Evolutionary conservation across 2,329 filamentous ascomycete genomes (phyloP), one percentile per base, ranked within the genome.

Genomic region (Apiospora rasikravindrae): DNA sequence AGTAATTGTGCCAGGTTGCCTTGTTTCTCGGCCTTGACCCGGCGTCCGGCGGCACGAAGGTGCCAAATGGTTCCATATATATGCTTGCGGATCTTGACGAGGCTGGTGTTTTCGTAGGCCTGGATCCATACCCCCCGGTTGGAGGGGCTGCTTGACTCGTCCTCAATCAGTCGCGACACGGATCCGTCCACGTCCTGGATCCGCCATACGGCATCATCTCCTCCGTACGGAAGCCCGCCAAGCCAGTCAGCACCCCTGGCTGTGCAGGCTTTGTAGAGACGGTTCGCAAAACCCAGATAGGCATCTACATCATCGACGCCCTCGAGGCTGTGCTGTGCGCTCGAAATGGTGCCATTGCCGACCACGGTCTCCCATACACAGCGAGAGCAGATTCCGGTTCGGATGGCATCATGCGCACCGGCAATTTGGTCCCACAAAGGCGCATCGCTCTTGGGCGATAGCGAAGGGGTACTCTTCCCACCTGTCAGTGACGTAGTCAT

Each of bases 281-380:
- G 57, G 22, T 64, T 19, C 22, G 33, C 33, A 22, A 64, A 64
- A 11, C 57, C 19, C 2, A 64, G 29, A n/a, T 64, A 40, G 29
- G 33, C 57, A 64, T 64, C 57, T 19, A 64, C 33, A 33, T 64
- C 57, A 1, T 40, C 22, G 33, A 64, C 33, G 10, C 33, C 57
- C 19, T 64, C 29, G 22, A 64, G 57, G 11, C 19, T 40, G 33
- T 64, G 57, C 57, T 40, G n/a, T 0, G 57, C 57, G 33, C 57
- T 64, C 33, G 57, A 64, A 13, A 64, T 64, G 22, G 29, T n/a
- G 57, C 57, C 57, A 8, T 33, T 37, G 19, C 57, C 57, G 33
- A 64, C 57, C 19, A 64, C 57, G 6, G 33, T 40, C 33, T 64
- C 57, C 57, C 57, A 64, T 33, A 64, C 57, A 13, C 57, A 64